Base-by-base conservation (phyloP, 148 eudicot species). In the Rhododendron simsii region DNA sequence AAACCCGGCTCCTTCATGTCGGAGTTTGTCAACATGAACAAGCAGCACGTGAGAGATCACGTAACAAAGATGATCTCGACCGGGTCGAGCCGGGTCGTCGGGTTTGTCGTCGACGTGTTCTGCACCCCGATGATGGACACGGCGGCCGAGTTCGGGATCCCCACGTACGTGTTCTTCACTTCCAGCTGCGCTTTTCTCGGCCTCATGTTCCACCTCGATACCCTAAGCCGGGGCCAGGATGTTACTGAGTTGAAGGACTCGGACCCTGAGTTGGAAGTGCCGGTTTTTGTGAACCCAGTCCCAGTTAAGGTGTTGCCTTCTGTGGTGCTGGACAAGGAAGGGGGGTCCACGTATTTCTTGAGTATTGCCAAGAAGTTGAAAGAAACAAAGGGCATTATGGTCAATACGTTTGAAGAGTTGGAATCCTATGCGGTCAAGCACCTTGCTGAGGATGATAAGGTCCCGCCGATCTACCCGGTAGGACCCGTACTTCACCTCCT, bases 31-130 rank as follows among this genome's bases (percentile, higher is more conserved):
- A 74, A 45, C 13, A 50, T 44, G 28, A 57, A 85, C 87, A 77
- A 85, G 84, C 26, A 78, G 4, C 39, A 18, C 45, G 83, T 88
- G n/a, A 76, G 67, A 4, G 69, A 81, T 21, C 37, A 77, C 1
- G 37, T 21, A 1, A 71, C 12, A 15, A 28, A 41, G 11, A 26
- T 16, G 53, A 15, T 59, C 67, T 3, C 57, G 5, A 9, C 26
- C 23, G 14, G 5, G 15, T 41, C 80, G 51, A 12, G 15, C 39
- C 45, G 35, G 12, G 5, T 85, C 37, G 81, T 63, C 4, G 90
- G 83, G 33, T 79, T 90, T 37, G 39, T 90, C 77, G 28, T 90
- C 39, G 92, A 90, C 86, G 18, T 88, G 78, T 88, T 88, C 67
- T 90, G 92, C 75, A 80, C 86, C 51, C 14, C 81, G 28, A 80